Evolutionary conservation across 2,329 filamentous ascomycete species (phyloP).

Genomic region (Thielaviopsis euricoi): DNA sequence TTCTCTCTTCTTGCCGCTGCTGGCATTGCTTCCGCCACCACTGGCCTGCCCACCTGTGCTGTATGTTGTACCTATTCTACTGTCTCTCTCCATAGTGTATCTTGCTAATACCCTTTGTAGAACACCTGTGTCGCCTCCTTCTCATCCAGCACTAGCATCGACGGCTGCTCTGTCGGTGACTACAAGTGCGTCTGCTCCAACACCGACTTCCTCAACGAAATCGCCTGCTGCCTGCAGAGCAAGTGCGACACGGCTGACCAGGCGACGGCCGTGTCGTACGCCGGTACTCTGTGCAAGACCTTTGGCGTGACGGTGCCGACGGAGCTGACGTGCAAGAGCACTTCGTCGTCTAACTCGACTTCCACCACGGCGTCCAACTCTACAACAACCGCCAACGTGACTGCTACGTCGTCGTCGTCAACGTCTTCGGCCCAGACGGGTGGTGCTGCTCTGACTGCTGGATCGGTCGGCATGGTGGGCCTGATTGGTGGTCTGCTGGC

Average conservation of each 20-base stretch:
- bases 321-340: constrained; percentile 21
- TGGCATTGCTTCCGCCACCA: constrained; percentile 21
- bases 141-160: constrained; percentile 20
- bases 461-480: constrained; percentile 1
- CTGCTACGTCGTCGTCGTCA: background rate
- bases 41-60: constrained; percentile 22
- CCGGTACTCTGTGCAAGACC: constrained; percentile 23
- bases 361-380: background rate
- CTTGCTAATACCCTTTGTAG: constrained; percentile 12
- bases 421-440: background rate
- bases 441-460: background rate
- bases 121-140: constrained; percentile 20
- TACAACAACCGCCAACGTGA: background rate
- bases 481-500: constrained; percentile 8
- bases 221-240: constrained; percentile 26
- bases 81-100: background rate
- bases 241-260: constrained; percentile 21
- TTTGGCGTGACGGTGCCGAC: constrained; percentile 21
- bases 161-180: constrained; percentile 23
- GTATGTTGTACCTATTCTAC: constrained; percentile 18
- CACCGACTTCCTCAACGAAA: constrained; percentile 24
- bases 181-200: constrained; percentile 24
- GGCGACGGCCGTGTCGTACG: constrained; percentile 21
- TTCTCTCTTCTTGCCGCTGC: constrained; percentile 18
- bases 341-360: background rate